Evolutionary conservation across 768 basidiomycete species (phyloP).

Genomic region (Tulasnella sp.): DNA sequence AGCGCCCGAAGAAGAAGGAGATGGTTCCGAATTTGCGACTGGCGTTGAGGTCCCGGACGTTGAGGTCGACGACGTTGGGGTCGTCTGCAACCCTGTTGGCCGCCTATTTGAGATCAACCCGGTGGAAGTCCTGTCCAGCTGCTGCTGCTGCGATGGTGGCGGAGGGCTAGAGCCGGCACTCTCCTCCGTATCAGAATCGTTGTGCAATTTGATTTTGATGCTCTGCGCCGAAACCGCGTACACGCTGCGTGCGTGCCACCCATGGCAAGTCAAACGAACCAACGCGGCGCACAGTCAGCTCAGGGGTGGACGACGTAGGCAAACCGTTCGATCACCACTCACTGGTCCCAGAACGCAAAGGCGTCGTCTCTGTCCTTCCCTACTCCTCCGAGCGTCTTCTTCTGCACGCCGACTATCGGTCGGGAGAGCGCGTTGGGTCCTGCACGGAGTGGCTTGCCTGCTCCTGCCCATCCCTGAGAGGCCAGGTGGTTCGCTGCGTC

Average conservation of each 20-base stretch:
- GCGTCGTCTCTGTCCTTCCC: constrained; percentile 94
- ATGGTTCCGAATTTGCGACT: constrained; percentile 38
- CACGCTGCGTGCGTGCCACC: constrained; percentile 53
- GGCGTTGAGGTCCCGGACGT: constrained; percentile 43
- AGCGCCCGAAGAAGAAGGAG: constrained; percentile 33
- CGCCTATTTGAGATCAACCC: constrained; percentile 73
- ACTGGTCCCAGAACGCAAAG: constrained; percentile 99
- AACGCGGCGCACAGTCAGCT: constrained; percentile 2
- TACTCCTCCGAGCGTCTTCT: constrained; percentile 78
- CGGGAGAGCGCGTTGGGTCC: constrained; percentile 60
- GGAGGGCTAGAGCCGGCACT: constrained; percentile 26
- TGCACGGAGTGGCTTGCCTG: constrained; percentile 77
- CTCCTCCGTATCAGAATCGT: constrained; percentile 49
- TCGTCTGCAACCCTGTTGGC: constrained; percentile 41
- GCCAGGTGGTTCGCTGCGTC: constrained; percentile 51
- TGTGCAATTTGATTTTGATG: constrained; percentile 65
- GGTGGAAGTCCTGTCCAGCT: constrained; percentile 60
- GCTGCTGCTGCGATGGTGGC: background rate
- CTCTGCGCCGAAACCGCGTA: constrained; percentile 79
- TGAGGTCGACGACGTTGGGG: constrained; percentile 30
- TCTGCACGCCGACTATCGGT: constrained; percentile 76
- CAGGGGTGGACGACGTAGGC: background rate
- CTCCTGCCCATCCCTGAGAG: constrained; percentile 83
- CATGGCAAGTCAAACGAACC: background rate
- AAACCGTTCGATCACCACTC: constrained; percentile 39